Evolutionary conservation across 352 stramenopile species (phyloP).

Genomic region (Pilasporangium apinafurcum): DNA sequence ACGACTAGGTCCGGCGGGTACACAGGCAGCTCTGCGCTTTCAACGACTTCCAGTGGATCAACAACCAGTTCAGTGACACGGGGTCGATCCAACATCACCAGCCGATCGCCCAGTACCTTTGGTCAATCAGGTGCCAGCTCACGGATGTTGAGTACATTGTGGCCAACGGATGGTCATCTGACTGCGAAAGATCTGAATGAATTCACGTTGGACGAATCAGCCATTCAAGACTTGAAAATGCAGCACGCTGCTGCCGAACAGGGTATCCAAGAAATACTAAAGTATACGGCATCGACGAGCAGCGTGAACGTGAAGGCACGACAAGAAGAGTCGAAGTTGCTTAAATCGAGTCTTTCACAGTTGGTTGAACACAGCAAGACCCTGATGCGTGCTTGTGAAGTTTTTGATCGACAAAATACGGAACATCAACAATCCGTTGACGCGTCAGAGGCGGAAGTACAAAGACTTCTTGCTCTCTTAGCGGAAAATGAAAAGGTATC

Average conservation of each 20-base stretch:
- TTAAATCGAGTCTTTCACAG: slow-evolving; percentile 37
- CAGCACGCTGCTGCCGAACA: slow-evolving; percentile 58
- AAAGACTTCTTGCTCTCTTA: slow-evolving; percentile 28
- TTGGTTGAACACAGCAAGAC: slow-evolving; percentile 32
- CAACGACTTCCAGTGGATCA: slow-evolving; percentile 5
- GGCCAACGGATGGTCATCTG: slow-evolving; percentile 25
- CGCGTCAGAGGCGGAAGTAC: slow-evolving; percentile 31
- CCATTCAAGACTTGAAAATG: slow-evolving; percentile 54
- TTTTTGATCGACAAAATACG: slow-evolving; percentile 31
- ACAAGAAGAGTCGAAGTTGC: slow-evolving; percentile 42
- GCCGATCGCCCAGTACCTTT: slow-evolving; percentile 3
- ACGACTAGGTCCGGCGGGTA: no score
- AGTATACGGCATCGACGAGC: slow-evolving; percentile 22
- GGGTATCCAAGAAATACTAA: slow-evolving; percentile 57
- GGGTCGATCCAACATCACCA: neutral
- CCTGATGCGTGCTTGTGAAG: slow-evolving; percentile 43
- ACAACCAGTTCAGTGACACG: slow-evolving; percentile 3
- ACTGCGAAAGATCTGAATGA: slow-evolving; percentile 27
- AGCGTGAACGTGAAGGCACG: slow-evolving; percentile 33
- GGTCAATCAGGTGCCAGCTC: slow-evolving; percentile 10
- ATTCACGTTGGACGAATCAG: slow-evolving; percentile 33
- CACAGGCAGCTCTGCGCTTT: slow-evolving; percentile 8
- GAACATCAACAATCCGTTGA: slow-evolving; percentile 41
- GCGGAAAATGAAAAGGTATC: slow-evolving; percentile 15
- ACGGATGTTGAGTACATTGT: slow-evolving; percentile 11